Percentiles rank a stretch among this genome's conserved stretches.
These are phyloP conservation scores for Ilex aquifolium DNA, from an alignment of 257 asterid species.

Conservation along the genomic window DNA sequence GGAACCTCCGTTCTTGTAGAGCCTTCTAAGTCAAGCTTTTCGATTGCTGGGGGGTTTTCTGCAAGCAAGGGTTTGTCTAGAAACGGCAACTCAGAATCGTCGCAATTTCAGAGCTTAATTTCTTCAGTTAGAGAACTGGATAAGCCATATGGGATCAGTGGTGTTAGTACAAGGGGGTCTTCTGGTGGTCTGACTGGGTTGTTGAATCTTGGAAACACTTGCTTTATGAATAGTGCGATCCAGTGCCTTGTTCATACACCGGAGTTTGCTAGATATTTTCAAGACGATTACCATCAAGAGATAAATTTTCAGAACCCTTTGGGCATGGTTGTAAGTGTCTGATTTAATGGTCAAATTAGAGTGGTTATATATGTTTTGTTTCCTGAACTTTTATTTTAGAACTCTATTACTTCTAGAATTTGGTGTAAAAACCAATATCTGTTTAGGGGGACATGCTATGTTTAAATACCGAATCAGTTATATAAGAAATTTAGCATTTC, in stretches of 20 bases:
- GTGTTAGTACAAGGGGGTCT: slow-evolving; percentile 93
- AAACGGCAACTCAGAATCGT: slow-evolving; percentile 63
- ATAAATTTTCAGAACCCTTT: slow-evolving; percentile 94
- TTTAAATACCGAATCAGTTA: too few relatives aligned
- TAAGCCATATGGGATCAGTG: slow-evolving; percentile 60
- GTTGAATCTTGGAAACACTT: slow-evolving; percentile 95
- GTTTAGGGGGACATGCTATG: too few relatives aligned
- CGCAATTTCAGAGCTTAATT: slow-evolving; percentile 40
- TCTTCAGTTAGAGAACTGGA: slow-evolving; percentile 37
- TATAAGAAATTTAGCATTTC: too few relatives aligned
- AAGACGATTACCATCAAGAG: slow-evolving; percentile 94
- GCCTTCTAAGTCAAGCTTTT: slow-evolving; percentile 44
- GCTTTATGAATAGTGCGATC: slow-evolving; percentile 98
- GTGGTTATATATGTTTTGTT: too few relatives aligned
- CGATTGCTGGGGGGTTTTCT: slow-evolving; percentile 60
- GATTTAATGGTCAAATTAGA: neutral
- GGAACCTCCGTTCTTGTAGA: slow-evolving; percentile 45
- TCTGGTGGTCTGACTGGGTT: slow-evolving; percentile 91
- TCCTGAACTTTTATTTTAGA: too few relatives aligned
- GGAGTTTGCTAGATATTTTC: slow-evolving; percentile 88
- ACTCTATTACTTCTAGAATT: too few relatives aligned
- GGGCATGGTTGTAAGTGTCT: slow-evolving; percentile 98
- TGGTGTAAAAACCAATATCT: too few relatives aligned
- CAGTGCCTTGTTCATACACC: slow-evolving; percentile 99
- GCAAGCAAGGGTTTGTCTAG: slow-evolving; percentile 62